Conservation (phyloP, 1,284 basidiomycete species). For the Pyrrhoderma lamaoense region DNA sequence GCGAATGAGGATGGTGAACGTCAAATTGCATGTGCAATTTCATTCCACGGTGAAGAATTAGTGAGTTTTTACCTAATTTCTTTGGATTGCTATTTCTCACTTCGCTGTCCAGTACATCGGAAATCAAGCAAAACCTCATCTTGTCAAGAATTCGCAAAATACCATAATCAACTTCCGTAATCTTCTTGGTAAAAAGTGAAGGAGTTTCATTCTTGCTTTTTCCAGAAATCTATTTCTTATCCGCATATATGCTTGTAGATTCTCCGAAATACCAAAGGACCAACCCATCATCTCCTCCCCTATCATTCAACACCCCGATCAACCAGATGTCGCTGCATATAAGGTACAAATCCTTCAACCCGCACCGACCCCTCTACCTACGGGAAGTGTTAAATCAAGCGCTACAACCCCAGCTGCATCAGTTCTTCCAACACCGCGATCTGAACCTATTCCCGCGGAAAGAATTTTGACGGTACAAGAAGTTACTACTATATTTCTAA, state of each 20-base stretch:
- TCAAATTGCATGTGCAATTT: slow-evolving; percentile 92
- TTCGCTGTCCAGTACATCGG: slow-evolving; percentile 73
- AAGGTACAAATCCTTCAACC: slow-evolving; percentile 78
- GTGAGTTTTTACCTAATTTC: slow-evolving; percentile 32
- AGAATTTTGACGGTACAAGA: slow-evolving; percentile 82
- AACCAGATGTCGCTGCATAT: slow-evolving; percentile 74
- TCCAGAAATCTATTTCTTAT: neutral
- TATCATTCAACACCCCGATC: slow-evolving; percentile 70
- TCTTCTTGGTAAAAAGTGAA: slow-evolving; percentile 83
- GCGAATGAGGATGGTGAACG: slow-evolving; percentile 98
- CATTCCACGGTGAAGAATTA: slow-evolving; percentile 87
- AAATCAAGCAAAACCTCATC: slow-evolving; percentile 90
- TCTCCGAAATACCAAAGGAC: slow-evolving; percentile 64
- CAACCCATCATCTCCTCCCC: slow-evolving; percentile 49
- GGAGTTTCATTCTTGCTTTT: slow-evolving; percentile 22
- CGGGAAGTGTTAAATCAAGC: slow-evolving; percentile 30
- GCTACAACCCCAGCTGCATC: slow-evolving; percentile 63
- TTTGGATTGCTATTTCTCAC: neutral
- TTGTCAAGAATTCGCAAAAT: slow-evolving; percentile 92
- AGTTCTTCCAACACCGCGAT: slow-evolving; percentile 64
- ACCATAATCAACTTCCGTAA: slow-evolving; percentile 94
- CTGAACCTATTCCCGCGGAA: slow-evolving; percentile 69
- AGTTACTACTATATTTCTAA: slow-evolving; percentile 81
- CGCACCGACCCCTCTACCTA: slow-evolving; percentile 52
- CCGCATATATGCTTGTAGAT: slow-evolving; percentile 35